Evolutionary conservation across 495 filamentous ascomycete species (phyloP), one percentile per base, ranked within the genome.

Genomic region (Lophiotrema nucula): DNA sequence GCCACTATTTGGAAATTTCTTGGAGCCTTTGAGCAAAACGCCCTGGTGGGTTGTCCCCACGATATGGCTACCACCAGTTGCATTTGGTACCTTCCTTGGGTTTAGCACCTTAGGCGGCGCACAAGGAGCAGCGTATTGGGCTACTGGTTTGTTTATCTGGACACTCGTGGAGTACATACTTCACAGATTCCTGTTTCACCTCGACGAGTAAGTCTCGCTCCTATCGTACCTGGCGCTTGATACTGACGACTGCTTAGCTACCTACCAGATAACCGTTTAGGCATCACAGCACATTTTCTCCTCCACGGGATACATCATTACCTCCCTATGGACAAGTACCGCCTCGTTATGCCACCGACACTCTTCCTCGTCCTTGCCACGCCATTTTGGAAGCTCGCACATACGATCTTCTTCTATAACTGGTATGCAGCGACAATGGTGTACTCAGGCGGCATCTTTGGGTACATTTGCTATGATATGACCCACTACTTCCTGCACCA

Each of bases 401-500:
- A 96, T 52, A 65, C 81, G 2, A 69, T 97, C 46, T 89, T 97
- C 72, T 89, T 71, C 72, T 95, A 83, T 70, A 80, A 96, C 70
- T 96, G 90, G 91, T 78, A 84, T 71, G 80, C 88, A 2, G 95
- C 83, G 18, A 80, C 84, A 2, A 77, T 83, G 2, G 85, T 88
- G 4, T 97, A 79, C 77, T 92, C 86, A 67, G 95, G 95, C 25
- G 95, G 90, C 52, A 84, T 99, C 44, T 95, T 95, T 62, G 95
- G 95, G 23, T 99, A 97, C 68, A 81, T 96, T 48, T 89, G 86
- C 75, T 99, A 99, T 76, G 95, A 99, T 69, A 57, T 96, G 76
- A 97, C 93, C 13, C 95, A 99, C 72, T 99, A 97, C 75, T 97
- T 97, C 81, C 83, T 99, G n/a, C 95, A 99, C 71, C 95, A 99